Evolutionary conservation across 1,139 yeast species (phyloP).

Genomic region (Candida neerlandica): DNA sequence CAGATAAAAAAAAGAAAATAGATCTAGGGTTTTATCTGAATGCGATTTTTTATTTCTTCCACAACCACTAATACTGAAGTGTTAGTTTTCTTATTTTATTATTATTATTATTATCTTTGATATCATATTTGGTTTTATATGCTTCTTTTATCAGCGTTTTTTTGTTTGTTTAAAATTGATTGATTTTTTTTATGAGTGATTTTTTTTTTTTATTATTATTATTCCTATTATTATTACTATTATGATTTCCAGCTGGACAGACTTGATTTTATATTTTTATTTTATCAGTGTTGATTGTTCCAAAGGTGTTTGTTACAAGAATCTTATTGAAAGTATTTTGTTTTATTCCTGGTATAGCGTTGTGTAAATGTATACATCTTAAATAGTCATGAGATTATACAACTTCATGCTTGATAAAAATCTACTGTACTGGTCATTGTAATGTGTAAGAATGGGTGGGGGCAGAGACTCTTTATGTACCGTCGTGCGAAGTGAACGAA

Average conservation of each 20-base stretch:
- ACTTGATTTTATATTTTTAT: background rate
- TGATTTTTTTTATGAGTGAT: background rate
- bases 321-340: background rate
- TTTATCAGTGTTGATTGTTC: background rate
- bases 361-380: too few relatives aligned
- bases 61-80: background rate
- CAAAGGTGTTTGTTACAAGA: background rate
- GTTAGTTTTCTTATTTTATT: background rate
- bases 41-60: background rate
- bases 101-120: background rate
- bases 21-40: background rate
- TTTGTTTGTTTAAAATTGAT: background rate
- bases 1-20: constrained; percentile 9
- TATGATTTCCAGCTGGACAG: too few relatives aligned
- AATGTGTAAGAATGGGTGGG: background rate
- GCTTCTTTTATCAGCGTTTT: background rate
- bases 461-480: background rate
- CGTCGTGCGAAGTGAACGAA: background rate
- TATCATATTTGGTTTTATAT: background rate
- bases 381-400: too few relatives aligned
- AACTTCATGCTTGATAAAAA: background rate
- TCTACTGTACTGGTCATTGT: background rate
- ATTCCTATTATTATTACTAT: background rate
- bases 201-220: too few relatives aligned
- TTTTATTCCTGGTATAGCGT: background rate